Evolutionary conservation across 2,329 filamentous ascomycete genomes (phyloP).

Genomic region (Cladosporium sp.): DNA sequence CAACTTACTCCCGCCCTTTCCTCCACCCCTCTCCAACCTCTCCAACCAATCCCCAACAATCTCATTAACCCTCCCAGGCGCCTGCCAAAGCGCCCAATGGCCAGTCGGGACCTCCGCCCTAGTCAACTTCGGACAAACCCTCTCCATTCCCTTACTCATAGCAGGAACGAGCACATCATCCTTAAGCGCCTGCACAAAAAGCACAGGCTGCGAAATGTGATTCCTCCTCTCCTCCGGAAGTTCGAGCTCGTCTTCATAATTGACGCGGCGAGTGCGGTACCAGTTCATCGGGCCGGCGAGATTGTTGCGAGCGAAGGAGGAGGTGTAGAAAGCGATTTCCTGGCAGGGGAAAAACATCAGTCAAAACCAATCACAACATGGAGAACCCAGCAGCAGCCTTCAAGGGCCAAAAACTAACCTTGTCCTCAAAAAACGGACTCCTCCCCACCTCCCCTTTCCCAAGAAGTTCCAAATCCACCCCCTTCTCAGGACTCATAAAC

Average conservation of each 20-base stretch:
- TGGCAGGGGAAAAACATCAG: conserved; percentile 21
- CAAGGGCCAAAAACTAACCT: conserved; percentile 39
- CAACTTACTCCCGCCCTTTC: conserved; percentile 35
- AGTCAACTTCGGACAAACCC: conserved; percentile 60
- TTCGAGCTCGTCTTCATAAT: conserved; percentile 68
- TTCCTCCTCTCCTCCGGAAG: conserved; percentile 19
- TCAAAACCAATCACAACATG: background rate
- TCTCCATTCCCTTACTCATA: conserved; percentile 69
- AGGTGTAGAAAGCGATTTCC: conserved; percentile 73
- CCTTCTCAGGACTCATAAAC: conserved; percentile 57
- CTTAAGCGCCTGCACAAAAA: conserved; percentile 69
- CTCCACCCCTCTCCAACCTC: conserved; percentile 43
- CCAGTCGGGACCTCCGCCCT: conserved; percentile 61
- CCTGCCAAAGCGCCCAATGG: conserved; percentile 83
- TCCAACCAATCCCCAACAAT: conserved; percentile 66
- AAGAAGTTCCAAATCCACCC: conserved; percentile 62
- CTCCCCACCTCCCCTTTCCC: conserved; percentile 45
- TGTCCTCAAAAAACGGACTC: conserved; percentile 58
- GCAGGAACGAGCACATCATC: conserved; percentile 70
- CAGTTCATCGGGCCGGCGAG: conserved; percentile 68
- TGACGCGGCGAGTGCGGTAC: conserved; percentile 73
- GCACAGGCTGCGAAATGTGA: conserved; percentile 47
- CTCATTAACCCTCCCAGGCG: conserved; percentile 64
- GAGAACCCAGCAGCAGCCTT: background rate
- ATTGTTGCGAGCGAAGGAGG: conserved; percentile 66